Evolutionary conservation across 768 basidiomycete species (phyloP), one percentile per base, ranked within the genome.

Genomic region (Lentinus tigrinus): DNA sequence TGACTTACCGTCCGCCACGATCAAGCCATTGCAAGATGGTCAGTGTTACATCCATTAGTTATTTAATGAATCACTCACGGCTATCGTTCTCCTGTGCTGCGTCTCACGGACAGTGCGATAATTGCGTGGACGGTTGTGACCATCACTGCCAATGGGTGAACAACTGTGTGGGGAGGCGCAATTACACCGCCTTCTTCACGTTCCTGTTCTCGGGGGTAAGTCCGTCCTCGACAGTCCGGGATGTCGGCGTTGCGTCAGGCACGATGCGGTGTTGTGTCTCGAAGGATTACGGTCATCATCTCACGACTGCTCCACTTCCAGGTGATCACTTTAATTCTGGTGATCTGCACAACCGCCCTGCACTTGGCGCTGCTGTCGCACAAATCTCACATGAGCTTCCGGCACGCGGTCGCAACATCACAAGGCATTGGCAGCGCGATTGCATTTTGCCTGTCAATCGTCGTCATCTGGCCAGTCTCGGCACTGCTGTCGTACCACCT

Each of bases 1-100:
- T 84, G 65, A 93, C 85, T 2, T 99, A 98, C 69, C 85, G 96
- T 19, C 93, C 96, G 7, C 96, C 96, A 4, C 78, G 96, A 61
- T 90, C 94, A 19, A 96, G 92, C 67, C 96, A 99, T 72, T 99
- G 96, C 71, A 93, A 95, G 71, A 83, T 97, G 84, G 93, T 93
- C 64, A 67, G 80, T 72, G 47, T 47, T 46, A 27, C 19, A 10
- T 28, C 10, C 13, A 37, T n/a, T 21, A 2, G 43, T 21, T 38
- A 21, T n/a, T 17, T 48, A n/a, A 14, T 37, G 11, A 1, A 17
- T n/a, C 27, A 26, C 23, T 23, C 16, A 48, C 13, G n/a, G n/a
- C n/a, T n/a, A n/a, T n/a, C n/a, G 47, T 13, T 23, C 16, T 23
- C n/a, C 28, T 21, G 50, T 9, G 17, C 19, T 21, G 42, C 9